phyloP scores from a whole-genome alignment of 164 flowering plant species.

The Amborella trichopoda region DNA sequence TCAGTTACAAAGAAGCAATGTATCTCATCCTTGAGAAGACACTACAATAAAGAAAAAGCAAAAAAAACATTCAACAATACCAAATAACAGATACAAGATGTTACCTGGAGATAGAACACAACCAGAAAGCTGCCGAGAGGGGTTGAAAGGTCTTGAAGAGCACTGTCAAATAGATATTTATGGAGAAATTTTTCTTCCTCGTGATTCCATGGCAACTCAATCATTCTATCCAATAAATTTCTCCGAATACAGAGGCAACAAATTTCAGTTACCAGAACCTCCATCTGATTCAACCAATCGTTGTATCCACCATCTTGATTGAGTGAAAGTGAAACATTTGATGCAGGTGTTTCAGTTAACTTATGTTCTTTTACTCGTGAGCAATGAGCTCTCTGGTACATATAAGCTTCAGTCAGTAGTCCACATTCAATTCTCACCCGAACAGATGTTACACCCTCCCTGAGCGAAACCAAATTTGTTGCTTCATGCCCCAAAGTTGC shows the following conservation, averaged over 20 bases:
- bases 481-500: slow-evolving; percentile 24
- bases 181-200: slow-evolving; percentile 85
- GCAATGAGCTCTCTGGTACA: slow-evolving; percentile 71
- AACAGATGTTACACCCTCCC: slow-evolving; percentile 76
- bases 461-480: slow-evolving; percentile 40
- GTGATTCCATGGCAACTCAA: slow-evolving; percentile 90
- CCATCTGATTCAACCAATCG: slow-evolving; percentile 51
- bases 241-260: slow-evolving; percentile 82
- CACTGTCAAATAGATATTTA: slow-evolving; percentile 65
- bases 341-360: slow-evolving; percentile 20
- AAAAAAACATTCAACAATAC: background rate
- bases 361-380: slow-evolving; percentile 47
- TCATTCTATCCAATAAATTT: slow-evolving; percentile 67
- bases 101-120: slow-evolving; percentile 87
- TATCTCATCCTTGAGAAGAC: too few relatives aligned
- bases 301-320: slow-evolving; percentile 15
- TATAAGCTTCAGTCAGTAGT: slow-evolving; percentile 86
- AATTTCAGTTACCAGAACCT: slow-evolving; percentile 72
- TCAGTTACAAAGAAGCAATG: too few relatives aligned
- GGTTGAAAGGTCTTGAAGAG: slow-evolving; percentile 47
- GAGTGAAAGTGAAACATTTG: slow-evolving; percentile 8
- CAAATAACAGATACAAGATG: background rate
- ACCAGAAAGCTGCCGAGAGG: slow-evolving; percentile 78
- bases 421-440: slow-evolving; percentile 90
- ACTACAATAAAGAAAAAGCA: background rate